phyloP scores from a whole-genome alignment of 257 asterid species.

The Salvia splendens region DNA sequence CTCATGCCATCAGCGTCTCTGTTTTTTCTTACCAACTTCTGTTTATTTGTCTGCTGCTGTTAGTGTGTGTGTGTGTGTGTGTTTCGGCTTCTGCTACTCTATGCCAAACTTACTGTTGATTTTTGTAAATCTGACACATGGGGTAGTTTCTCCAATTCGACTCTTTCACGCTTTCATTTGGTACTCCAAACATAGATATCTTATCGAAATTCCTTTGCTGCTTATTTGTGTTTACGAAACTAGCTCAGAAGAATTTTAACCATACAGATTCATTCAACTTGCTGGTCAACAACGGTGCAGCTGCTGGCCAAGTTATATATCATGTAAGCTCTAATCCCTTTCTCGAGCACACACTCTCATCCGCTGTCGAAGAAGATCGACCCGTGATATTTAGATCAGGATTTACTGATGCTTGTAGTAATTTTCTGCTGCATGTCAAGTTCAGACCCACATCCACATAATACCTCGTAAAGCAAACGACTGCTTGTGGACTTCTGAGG shows the following conservation, averaged over 20 bases:
- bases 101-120: not conserved
- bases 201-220: not conserved
- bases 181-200: not conserved
- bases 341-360: not conserved
- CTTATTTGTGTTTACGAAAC: too few relatives aligned
- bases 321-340: slow-evolving; percentile 55
- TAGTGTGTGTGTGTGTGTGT: not conserved
- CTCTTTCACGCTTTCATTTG: not conserved
- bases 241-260: slow-evolving; percentile 7
- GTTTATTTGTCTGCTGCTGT: not conserved
- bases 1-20: not conserved
- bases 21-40: not conserved
- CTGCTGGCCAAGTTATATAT: slow-evolving; percentile 92
- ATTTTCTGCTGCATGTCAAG: slow-evolving; percentile 36
- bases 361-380: slow-evolving; percentile 1
- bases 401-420: slow-evolving; percentile 30
- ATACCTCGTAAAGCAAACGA: slow-evolving; percentile 86
- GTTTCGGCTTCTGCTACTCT: not conserved
- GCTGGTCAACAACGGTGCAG: slow-evolving; percentile 91
- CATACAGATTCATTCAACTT: slow-evolving; percentile 90
- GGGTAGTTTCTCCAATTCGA: too few relatives aligned
- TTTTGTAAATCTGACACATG: not conserved
- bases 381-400: not conserved
- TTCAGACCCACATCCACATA: slow-evolving; percentile 96
- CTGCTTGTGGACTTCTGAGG: slow-evolving; percentile 97